These are phyloP conservation scores for Adiantum capillusveneris DNA, from an alignment of 75 land plant genomes.

Conservation along the genomic window DNA sequence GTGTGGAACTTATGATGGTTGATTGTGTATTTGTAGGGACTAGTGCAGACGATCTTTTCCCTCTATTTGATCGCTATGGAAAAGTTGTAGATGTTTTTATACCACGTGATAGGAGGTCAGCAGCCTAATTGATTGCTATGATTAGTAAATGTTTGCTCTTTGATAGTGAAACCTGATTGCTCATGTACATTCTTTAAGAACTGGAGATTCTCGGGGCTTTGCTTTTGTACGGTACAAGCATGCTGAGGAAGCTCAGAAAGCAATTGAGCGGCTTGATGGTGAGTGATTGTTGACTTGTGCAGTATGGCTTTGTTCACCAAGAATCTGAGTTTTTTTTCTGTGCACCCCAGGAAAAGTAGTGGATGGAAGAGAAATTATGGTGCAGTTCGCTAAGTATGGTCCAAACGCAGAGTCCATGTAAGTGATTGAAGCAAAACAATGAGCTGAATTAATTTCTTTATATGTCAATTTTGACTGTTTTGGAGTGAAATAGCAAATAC, in stretches of 20 bases:
- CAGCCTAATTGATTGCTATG: not conserved
- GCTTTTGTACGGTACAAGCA: conserved; percentile 97
- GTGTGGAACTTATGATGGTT: too few species aligned
- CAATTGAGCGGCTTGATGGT: conserved; percentile 93
- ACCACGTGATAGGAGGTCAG: conserved; percentile 63
- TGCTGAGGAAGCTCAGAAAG: conserved; percentile 92
- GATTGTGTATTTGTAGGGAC: too few species aligned
- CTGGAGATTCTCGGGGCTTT: conserved; percentile 96
- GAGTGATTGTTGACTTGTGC: not conserved
- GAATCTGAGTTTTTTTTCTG: not conserved
- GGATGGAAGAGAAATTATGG: conserved; percentile 81
- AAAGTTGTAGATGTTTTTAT: conserved; percentile 96
- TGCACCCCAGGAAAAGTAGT: conserved; percentile 49
- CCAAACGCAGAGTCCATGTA: conserved; percentile 77
- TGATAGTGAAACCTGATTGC: not conserved
- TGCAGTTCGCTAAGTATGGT: conserved; percentile 89
- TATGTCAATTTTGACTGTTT: too few species aligned
- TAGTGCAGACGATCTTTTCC: conserved; percentile 91
- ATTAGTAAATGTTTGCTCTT: too few species aligned
- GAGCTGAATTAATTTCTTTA: too few species aligned
- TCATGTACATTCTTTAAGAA: too few species aligned
- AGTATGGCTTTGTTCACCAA: too few species aligned
- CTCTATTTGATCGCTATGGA: conserved; percentile 91
- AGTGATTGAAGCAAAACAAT: too few species aligned
- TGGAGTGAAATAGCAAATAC: too few species aligned